Evolutionary conservation across 495 filamentous ascomycete genomes (phyloP), one percentile per base, ranked within the genome.

Genomic region (Staphylotrichum longicolle): DNA sequence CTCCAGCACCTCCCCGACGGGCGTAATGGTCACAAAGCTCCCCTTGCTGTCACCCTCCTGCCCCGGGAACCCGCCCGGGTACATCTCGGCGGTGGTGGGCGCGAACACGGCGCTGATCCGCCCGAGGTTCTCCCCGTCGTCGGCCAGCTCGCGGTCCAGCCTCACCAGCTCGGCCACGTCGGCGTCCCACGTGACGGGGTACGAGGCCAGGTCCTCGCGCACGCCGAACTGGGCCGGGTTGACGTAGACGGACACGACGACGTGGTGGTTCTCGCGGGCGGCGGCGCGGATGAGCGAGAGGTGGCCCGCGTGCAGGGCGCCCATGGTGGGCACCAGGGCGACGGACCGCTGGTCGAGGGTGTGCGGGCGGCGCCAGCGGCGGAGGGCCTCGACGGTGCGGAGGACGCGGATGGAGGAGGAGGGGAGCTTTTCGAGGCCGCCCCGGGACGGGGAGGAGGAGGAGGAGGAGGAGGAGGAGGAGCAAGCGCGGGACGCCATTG

Each of bases 171-270:
- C 82, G 32, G 76, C 77, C 6, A 86, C 72, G 72, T 98, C 94
- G 27, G 80, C 74, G 27, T 88, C 85, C 88, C 92, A 95, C 4
- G 91, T 98, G n/a, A 89, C 86, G 0, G 94, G 94, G 69, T 98
- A 98, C 60, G 82, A 89, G 39, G 79, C 83, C 9, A 98, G 78
- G 67, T 98, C 94, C 71, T 98, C 94, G 55, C 85, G 86, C 11
- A 93, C 80, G 5, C 93, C 93, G 70, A 98, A 98, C 77, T 98
- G 94, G 1, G 95, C 93, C 7, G 94, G 94, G 71, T 98, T 98
- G 67, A 98, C 90, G 70, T 89, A 98, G 68, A 98, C 88, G 70
- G 85, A 88, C 46, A 98, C 90, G 58, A 96, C 86, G 53, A 98
- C 86, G 64, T 88, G 82, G 61, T 88, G 85, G 74, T 92, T 94